Base-by-base conservation (phyloP, 2,329 filamentous ascomycete species). In the Gaeumannomyces tritici region DNA sequence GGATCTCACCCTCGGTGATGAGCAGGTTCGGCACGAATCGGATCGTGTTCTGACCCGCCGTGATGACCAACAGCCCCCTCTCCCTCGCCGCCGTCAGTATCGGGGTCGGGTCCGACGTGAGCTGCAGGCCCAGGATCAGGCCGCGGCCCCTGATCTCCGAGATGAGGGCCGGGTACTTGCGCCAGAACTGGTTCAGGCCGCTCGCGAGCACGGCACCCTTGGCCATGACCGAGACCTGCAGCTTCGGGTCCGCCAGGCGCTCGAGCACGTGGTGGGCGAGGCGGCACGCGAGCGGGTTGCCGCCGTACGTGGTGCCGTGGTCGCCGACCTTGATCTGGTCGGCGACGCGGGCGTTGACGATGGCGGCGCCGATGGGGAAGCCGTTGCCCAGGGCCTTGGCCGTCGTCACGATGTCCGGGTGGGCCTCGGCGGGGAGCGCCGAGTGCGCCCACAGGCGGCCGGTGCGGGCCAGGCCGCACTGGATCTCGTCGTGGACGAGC, bases 331-430 rank as follows among this genome's bases (percentile, higher is more conserved):
- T 77, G 68, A 85, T 83, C 69, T 87, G 86, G 61, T 87, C 82
- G 31, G 85, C 87, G 1, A 96, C 90, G 28, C 81, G 78, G 62
- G 70, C 70, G 66, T 78, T 83, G 47, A 83, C 80, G 61, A 85
- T 83, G 5, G 89, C 90, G 8, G 95, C 95, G 60, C 91, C 95
- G 67, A 99, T 93, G 59, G 95, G 95, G 74, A 97, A 93, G 6
- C 95, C 95, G 71, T 99, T 99, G 21, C 95, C 95, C 2, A 99
- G 86, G 0, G 95, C 95, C 79, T 99, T 99, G 63, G 95, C 95
- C 0, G 90, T 93, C 18, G 93, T 97, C 66, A 99, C 77, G 67
- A 99, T 88, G 70, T 99, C 95, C 8, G 95, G 95, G 72, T 99
- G 95, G 1, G 92, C 91, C 66, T 90, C 87, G 68, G 82, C 78